Evolutionary conservation across 768 basidiomycete genomes (phyloP).

Genomic region (Candolleomyces efflorescens): DNA sequence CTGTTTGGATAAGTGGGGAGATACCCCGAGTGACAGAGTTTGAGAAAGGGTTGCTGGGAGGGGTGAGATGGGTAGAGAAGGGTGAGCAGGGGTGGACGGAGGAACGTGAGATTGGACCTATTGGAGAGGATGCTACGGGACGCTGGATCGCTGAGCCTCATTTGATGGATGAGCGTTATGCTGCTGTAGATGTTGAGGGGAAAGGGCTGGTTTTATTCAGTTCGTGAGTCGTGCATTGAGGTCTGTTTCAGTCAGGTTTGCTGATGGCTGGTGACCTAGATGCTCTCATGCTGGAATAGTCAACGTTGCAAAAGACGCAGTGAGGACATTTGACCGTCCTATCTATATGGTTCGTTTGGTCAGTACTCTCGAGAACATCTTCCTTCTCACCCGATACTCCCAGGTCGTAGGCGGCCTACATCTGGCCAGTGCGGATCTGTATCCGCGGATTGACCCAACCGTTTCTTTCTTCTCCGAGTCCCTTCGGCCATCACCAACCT

Average conservation of each 20-base stretch:
- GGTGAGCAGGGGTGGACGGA: conserved; percentile 8
- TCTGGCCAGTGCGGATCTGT: conserved; percentile 68
- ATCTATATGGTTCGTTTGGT: conserved; percentile 60
- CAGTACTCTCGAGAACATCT: neutral
- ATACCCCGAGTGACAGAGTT: conserved; percentile 67
- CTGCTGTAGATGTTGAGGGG: conserved; percentile 69
- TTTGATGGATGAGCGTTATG: conserved; percentile 83
- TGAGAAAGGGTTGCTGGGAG: conserved; percentile 67
- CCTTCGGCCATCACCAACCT: conserved; percentile 60
- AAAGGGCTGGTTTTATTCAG: conserved; percentile 83
- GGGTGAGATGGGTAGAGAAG: conserved; percentile 52
- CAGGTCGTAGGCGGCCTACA: conserved; percentile 82
- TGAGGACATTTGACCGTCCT: conserved; percentile 57
- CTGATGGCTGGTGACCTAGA: conserved; percentile 16
- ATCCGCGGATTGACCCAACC: conserved; percentile 60
- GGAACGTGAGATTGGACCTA: neutral
- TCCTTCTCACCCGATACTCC: neutral
- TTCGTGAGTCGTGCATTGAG: conserved; percentile 48
- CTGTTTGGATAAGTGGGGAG: conserved; percentile 77
- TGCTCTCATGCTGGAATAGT: conserved; percentile 78
- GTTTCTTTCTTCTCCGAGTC: conserved; percentile 64
- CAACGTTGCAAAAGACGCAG: conserved; percentile 74
- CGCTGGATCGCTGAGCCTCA: conserved; percentile 60
- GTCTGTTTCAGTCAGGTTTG: neutral
- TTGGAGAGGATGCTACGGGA: conserved; percentile 17